Conservation (phyloP, 352 stramenopile species). For the Thalassiosira hispida region DNA sequence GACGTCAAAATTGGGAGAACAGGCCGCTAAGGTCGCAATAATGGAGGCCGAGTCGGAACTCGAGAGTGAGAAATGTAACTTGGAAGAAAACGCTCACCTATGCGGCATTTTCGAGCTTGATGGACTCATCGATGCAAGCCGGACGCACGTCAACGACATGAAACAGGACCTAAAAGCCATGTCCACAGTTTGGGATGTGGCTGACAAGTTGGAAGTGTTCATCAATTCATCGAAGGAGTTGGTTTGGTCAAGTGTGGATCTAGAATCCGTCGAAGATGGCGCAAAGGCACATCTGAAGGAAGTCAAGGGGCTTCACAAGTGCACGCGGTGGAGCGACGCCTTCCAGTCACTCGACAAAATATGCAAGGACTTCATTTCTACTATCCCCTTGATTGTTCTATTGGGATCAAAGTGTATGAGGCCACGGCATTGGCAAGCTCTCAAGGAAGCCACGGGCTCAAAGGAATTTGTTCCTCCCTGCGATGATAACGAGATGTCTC, state of each 20-base stretch:
- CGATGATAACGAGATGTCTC: slow-evolving; percentile 90
- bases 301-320: slow-evolving; percentile 92
- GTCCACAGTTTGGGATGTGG: slow-evolving; percentile 89
- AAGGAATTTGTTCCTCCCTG: slow-evolving; percentile 92
- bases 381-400: slow-evolving; percentile 85
- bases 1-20: slow-evolving; percentile 42
- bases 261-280: slow-evolving; percentile 94
- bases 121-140: slow-evolving; percentile 91
- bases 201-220: slow-evolving; percentile 89
- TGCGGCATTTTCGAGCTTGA: slow-evolving; percentile 94
- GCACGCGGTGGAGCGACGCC: slow-evolving; percentile 92
- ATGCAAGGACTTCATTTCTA: slow-evolving; percentile 88
- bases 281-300: slow-evolving; percentile 93
- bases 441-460: slow-evolving; percentile 88
- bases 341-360: slow-evolving; percentile 89
- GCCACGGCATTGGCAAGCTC: slow-evolving; percentile 92
- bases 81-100: slow-evolving; percentile 91
- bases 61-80: slow-evolving; percentile 90
- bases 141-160: slow-evolving; percentile 90
- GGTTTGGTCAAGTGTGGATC: slow-evolving; percentile 91
- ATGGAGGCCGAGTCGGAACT: slow-evolving; percentile 65
- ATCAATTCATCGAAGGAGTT: slow-evolving; percentile 89
- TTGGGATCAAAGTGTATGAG: slow-evolving; percentile 89
- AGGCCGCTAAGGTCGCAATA: slow-evolving; percentile 69
- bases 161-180: slow-evolving; percentile 86